phyloP scores from a whole-genome alignment of 495 filamentous ascomycete genomes.

The Neurospora sublineolata region DNA sequence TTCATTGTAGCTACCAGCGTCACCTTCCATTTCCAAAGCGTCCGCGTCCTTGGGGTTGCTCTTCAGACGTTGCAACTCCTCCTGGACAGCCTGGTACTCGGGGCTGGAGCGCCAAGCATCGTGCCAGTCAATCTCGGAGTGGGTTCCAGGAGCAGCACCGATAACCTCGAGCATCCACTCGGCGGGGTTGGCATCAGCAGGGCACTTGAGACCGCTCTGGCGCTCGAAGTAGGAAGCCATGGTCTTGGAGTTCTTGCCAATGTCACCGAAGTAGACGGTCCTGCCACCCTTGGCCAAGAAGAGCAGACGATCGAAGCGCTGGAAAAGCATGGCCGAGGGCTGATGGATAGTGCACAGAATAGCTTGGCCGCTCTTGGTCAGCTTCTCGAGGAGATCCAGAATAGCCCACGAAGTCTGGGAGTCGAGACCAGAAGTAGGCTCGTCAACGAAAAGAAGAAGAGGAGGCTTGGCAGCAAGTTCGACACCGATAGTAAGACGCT shows the following conservation, averaged over 20 bases:
- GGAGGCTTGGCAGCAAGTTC: constrained; percentile 85
- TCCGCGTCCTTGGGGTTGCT: constrained; percentile 40
- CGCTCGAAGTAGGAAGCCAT: constrained; percentile 71
- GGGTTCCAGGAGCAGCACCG: constrained; percentile 75
- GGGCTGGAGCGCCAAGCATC: constrained; percentile 64
- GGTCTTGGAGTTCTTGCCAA: constrained; percentile 65
- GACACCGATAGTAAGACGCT: constrained; percentile 81
- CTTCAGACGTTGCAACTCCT: constrained; percentile 60
- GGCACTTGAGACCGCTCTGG: constrained; percentile 65
- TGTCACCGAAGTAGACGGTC: constrained; percentile 86
- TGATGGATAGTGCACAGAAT: constrained; percentile 93
- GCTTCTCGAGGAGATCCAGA: constrained; percentile 62
- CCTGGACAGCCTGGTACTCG: constrained; percentile 56
- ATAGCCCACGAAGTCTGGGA: constrained; percentile 84
- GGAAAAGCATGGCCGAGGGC: constrained; percentile 79
- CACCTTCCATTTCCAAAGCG: constrained; percentile 18
- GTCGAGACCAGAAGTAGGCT: constrained; percentile 77
- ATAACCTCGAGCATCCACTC: constrained; percentile 97
- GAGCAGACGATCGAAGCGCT: constrained; percentile 81
- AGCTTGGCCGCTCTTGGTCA: constrained; percentile 74
- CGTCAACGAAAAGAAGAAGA: constrained; percentile 83
- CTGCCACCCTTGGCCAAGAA: constrained; percentile 70
- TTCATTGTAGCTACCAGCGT: constrained; percentile 34
- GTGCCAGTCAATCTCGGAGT: constrained; percentile 71
- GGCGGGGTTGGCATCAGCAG: constrained; percentile 70